Evolutionary conservation across 495 filamentous ascomycete genomes (phyloP).

Genomic region (Hypoxylon subgilvum): DNA sequence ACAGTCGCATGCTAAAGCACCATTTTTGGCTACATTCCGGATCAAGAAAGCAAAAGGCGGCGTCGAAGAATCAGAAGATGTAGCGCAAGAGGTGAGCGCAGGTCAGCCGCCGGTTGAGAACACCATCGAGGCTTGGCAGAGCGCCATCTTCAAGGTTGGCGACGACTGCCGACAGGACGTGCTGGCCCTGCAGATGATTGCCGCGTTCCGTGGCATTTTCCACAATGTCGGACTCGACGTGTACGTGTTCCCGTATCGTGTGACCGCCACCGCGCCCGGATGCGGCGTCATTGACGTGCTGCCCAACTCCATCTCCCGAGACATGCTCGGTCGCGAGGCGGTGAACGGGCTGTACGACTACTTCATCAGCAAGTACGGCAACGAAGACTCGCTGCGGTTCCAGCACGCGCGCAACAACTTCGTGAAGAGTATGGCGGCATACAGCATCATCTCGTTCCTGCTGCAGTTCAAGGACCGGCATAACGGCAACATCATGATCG

Average conservation of each 20-base stretch:
- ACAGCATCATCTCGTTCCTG: slow-evolving; percentile 96
- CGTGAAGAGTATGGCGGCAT: slow-evolving; percentile 99
- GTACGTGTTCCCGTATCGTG: slow-evolving; percentile 94
- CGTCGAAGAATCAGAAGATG: slow-evolving; percentile 55
- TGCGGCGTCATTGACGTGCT: slow-evolving; percentile 98
- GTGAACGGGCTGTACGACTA: slow-evolving; percentile 98
- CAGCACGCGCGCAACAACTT: slow-evolving; percentile 97
- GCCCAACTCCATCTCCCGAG: slow-evolving; percentile 95
- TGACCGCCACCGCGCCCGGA: slow-evolving; percentile 96
- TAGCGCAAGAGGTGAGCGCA: slow-evolving; percentile 46
- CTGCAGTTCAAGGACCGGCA: slow-evolving; percentile 99
- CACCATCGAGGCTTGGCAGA: slow-evolving; percentile 94
- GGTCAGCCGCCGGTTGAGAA: slow-evolving; percentile 44
- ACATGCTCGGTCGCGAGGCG: slow-evolving; percentile 97
- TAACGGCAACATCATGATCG: slow-evolving; percentile 99
- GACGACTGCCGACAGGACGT: slow-evolving; percentile 99
- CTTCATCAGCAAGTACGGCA: slow-evolving; percentile 95
- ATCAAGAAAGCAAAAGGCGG: slow-evolving; percentile 78
- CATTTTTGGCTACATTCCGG: slow-evolving; percentile 97
- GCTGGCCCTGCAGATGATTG: slow-evolving; percentile 95
- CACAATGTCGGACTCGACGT: slow-evolving; percentile 92
- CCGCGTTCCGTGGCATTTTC: slow-evolving; percentile 95
- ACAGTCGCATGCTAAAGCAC: slow-evolving; percentile 96
- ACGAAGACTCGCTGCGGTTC: slow-evolving; percentile 90
- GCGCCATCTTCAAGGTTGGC: slow-evolving; percentile 99